Base-by-base conservation (phyloP, 345 rosid species). In the Corchorus olitorius region DNA sequence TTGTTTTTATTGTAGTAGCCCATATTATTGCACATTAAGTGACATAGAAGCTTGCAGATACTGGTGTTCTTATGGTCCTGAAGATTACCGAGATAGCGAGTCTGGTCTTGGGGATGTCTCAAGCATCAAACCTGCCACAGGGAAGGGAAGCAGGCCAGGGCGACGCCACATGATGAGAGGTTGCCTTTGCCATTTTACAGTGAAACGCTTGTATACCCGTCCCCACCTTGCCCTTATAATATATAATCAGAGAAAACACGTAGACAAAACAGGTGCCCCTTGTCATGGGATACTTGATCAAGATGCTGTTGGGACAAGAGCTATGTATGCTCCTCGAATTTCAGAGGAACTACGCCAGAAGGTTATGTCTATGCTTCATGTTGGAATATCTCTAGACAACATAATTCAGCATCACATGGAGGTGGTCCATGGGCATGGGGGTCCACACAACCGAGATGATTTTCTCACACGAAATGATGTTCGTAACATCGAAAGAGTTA, bases 21-120 rank as follows among this genome's bases (percentile, higher is more conserved):
- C 35, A 39, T 56, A 12, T 27, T 63, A 63, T 46, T 34, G 68
- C 20, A 33, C 43, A 19, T 71, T 76, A 65, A 58, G 66, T 76
- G 43, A n/a, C n/a, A 59, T 72, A 14, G n/a, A 59, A 78, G 58
- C 35, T 73, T 78, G 73, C 84, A 88, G 91, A 78, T 88, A 88
- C 61, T 88, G 91, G 91, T 88, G 91, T 64, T 88, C 91, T 13
- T 88, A 84, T 69, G 91, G 91, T 52, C 89, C 89, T 77, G 91
- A 88, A 68, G 89, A 88, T 73, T 84, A 80, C 74, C 82, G 89
- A 46, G 84, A 85, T 63, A 55, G 72, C 8, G 86, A 82, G 74
- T 83, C 84, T 78, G 78, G 80, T 73, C 72, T 73, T 2, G 86
- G 79, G 55, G 88, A 85, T 73, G 87, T 80, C 54, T 82, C 82